phyloP scores from a whole-genome alignment of 331 rosid species.

The Pyrus hybrid region DNA sequence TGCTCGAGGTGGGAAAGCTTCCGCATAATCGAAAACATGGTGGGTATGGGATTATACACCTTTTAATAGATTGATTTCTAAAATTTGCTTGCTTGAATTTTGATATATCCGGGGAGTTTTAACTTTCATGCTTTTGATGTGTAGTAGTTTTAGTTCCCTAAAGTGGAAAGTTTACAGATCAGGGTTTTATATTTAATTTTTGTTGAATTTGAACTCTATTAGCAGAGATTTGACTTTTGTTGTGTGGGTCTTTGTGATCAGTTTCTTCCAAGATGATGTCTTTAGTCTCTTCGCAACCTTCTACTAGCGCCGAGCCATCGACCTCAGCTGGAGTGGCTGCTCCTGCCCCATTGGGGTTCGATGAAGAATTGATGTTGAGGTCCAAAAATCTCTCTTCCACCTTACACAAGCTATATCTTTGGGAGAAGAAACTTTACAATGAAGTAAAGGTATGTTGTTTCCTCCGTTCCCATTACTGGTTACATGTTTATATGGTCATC shows the following conservation, averaged over 20 bases:
- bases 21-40: constrained; percentile 53
- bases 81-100: not conserved
- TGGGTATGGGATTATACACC: constrained; percentile 25
- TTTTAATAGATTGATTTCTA: not conserved
- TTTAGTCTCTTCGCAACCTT: constrained; percentile 55
- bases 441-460: constrained; percentile 74
- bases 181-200: not conserved
- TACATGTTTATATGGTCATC: not conserved
- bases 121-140: not conserved
- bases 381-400: constrained; percentile 75
- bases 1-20: constrained; percentile 83
- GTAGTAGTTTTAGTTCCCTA: not conserved
- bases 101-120: constrained; percentile 9
- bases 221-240: constrained; percentile 8
- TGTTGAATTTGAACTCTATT: constrained; percentile 2
- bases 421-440: constrained; percentile 92
- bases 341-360: constrained; percentile 26
- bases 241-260: constrained; percentile 20
- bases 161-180: not conserved
- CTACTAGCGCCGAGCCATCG: constrained; percentile 42
- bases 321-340: constrained; percentile 28
- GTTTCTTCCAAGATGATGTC: constrained; percentile 56
- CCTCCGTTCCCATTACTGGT: not conserved
- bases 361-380: constrained; percentile 41
- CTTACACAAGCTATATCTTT: constrained; percentile 70